Base-by-base conservation (phyloP, 148 eudicot species). In the Silene conica region DNA sequence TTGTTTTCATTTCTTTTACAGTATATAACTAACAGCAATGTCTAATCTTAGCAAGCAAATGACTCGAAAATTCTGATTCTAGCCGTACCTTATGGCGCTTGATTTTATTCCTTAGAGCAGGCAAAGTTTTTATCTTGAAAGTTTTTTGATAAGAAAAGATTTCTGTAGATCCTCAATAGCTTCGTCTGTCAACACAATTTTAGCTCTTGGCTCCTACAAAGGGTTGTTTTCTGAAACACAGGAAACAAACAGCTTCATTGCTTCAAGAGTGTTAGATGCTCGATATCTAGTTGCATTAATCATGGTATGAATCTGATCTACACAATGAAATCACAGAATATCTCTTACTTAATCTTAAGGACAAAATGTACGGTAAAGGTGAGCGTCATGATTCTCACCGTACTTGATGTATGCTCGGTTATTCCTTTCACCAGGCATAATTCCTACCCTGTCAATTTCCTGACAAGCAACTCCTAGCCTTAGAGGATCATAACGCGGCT, bases 371-470 rank as follows among this genome's bases (percentile, higher is more conserved):
- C 43, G 43, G 8, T 5, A 38, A 38, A 38, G 8, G 43, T 38
- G 43, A 38, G 43, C 8, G 8, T 6, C 43, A 38, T 38, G 43
- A 38, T 74, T 74, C 38, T 59, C 11, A 14, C 52, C 16, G 70
- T 75, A 21, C 65, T 66, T 67, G 20, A 12, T 14, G 72, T 67
- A 66, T 71, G 4, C 41, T 26, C 12, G 23, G 21, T 67, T 58
- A 56, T 41, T 75, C 72, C 72, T 67, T 46, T 67, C 55, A 66
- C 20, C 28, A 18, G 52, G 20, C 34, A 50, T 34, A 19, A 48
- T 55, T n/a, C 52, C 46, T 63, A 48, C n/a, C 46, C 76, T 52
- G 21, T 18, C 28, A 28, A 31, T 28, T 52, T 61, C n/a, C 67
- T 66, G 55, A 38, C 56, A 55, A 31, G 55, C 55, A 43, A 3